Evolutionary conservation across 2,329 filamentous ascomycete genomes (phyloP).

Genomic region (Aspergillus amoenus): DNA sequence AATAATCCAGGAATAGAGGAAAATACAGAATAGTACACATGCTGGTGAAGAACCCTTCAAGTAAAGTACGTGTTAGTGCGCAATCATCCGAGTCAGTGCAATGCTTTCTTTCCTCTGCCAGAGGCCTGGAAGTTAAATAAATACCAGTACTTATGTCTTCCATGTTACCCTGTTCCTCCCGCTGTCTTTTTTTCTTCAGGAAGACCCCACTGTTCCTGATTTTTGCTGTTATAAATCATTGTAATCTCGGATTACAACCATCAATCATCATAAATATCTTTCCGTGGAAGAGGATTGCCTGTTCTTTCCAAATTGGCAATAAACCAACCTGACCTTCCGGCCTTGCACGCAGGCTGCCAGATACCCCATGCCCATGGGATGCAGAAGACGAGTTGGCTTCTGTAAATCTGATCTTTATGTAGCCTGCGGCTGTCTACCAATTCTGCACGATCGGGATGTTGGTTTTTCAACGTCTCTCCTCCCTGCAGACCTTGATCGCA

Average conservation of each 20-base stretch:
- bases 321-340: neutral
- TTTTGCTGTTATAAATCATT: neutral
- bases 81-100: no score
- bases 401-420: slow-evolving; percentile 12
- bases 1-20: no score
- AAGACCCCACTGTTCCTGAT: neutral
- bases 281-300: neutral
- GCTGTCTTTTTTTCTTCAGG: no score
- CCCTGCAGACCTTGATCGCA: slow-evolving; percentile 4
- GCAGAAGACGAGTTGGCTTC: slow-evolving; percentile 7
- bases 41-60: no score
- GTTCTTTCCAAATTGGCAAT: slow-evolving; percentile 2
- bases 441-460: neutral
- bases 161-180: neutral
- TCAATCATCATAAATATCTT: neutral
- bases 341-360: slow-evolving; percentile 2
- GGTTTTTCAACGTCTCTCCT: neutral
- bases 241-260: neutral
- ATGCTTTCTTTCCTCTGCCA: no score
- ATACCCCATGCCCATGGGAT: neutral
- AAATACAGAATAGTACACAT: no score
- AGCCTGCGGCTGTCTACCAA: neutral
- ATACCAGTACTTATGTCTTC: no score
- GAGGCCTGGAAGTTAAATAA: no score
- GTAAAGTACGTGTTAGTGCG: no score